Evolutionary conservation across 495 filamentous ascomycete species (phyloP).

Genomic region (Penicillium crystallinum): DNA sequence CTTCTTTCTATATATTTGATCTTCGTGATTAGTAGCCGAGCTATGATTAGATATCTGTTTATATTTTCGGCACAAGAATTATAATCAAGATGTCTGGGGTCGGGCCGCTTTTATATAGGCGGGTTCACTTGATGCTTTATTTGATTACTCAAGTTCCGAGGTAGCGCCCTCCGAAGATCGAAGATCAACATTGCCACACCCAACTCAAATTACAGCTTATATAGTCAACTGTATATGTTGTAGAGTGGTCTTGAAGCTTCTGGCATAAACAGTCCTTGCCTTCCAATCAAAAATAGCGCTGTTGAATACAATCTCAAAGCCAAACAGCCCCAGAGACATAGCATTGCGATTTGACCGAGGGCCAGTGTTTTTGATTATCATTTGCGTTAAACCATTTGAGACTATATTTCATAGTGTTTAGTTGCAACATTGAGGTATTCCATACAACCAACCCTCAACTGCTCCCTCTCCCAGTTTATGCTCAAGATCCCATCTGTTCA

Average conservation of each 20-base stretch:
- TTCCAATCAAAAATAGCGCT: too few relatives aligned
- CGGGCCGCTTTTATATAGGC: too few relatives aligned
- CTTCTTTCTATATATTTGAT: not conserved
- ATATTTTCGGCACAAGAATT: not conserved
- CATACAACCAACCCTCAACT: not conserved
- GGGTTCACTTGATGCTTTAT: not conserved
- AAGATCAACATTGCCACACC: not conserved
- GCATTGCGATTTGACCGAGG: too few relatives aligned
- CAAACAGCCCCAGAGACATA: too few relatives aligned
- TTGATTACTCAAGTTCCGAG: slow-evolving; percentile 13
- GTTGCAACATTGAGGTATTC: not conserved
- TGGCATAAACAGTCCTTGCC: too few relatives aligned
- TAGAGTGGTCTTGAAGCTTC: too few relatives aligned
- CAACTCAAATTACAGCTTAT: too few relatives aligned
- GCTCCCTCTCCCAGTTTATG: not conserved
- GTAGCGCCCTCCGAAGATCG: not conserved
- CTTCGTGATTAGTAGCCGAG: not conserved
- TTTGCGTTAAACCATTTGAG: too few relatives aligned
- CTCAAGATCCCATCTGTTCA: not conserved
- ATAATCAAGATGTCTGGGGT: not conserved
- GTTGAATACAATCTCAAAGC: too few relatives aligned
- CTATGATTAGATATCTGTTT: not conserved
- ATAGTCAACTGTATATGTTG: not conserved
- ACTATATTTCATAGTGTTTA: not conserved
- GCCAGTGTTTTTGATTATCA: too few relatives aligned